Evolutionary conservation across 208 protist genomes (phyloP).

Genomic region (Leishmania gerbilli): DNA sequence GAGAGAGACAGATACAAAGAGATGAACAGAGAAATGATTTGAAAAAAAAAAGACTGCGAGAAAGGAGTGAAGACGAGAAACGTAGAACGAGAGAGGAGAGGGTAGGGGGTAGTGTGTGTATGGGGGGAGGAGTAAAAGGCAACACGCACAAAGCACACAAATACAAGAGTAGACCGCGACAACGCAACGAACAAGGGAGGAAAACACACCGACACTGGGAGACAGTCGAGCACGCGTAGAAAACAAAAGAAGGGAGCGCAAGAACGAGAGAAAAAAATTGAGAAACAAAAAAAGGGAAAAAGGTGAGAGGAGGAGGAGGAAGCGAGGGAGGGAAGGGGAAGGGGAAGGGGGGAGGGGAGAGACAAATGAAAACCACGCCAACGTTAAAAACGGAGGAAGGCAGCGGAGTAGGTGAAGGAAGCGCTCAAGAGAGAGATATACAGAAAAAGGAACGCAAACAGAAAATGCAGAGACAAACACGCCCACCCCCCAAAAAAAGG

Average conservation of each 20-base stretch:
- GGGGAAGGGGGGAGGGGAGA: not conserved
- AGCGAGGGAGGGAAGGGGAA: constrained; percentile 4
- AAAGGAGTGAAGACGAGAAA: constrained; percentile 16
- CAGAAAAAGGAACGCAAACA: not conserved
- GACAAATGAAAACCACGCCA: constrained; percentile 12
- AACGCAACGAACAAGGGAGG: not conserved
- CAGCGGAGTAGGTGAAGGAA: not conserved
- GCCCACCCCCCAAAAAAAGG: not conserved
- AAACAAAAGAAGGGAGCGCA: not conserved
- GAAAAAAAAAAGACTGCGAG: not conserved
- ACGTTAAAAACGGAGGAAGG: constrained; percentile 10
- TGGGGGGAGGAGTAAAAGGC: constrained; percentile 6
- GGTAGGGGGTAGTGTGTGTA: too few relatives aligned
- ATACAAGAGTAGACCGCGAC: not conserved
- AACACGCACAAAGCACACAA: not conserved
- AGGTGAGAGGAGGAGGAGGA: not conserved
- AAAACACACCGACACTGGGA: not conserved
- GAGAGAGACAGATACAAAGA: not conserved
- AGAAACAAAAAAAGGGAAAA: not conserved
- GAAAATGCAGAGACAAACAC: not conserved
- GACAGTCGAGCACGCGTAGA: not conserved
- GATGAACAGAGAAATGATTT: not conserved
- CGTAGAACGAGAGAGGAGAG: not conserved
- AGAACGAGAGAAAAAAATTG: not conserved
- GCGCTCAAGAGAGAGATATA: constrained; percentile 8